phyloP scores from a whole-genome alignment of 805 yeast genomes.

The Metschnikowia corniflorae region DNA sequence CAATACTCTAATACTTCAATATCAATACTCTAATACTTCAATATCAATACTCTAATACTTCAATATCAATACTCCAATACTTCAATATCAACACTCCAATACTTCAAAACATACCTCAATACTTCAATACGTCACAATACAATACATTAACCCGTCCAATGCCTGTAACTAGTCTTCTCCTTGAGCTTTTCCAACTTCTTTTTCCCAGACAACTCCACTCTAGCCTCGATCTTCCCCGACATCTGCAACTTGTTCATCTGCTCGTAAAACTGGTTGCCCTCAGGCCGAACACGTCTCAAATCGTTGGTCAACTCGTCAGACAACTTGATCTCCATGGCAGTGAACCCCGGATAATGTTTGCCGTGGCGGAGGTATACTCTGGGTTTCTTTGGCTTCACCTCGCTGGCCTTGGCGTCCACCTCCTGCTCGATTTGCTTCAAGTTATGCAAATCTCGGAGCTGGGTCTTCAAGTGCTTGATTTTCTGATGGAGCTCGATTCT shows the following conservation, averaged over 20 bases:
- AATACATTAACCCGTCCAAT: no score
- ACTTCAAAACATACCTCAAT: no score
- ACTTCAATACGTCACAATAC: no score
- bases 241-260: constrained; percentile 79
- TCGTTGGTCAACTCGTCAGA: constrained; percentile 87
- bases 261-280: constrained; percentile 82
- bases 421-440: constrained; percentile 27
- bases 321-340: constrained; percentile 70
- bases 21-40: no score
- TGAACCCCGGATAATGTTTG: constrained; percentile 41
- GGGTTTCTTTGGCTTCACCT: constrained; percentile 22
- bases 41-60: no score
- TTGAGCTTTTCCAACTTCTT: constrained; percentile 72
- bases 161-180: constrained; percentile 91
- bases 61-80: no score
- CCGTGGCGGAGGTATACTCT: constrained; percentile 32
- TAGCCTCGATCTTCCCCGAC: constrained; percentile 81
- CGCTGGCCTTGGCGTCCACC: constrained; percentile 28
- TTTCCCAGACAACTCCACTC: no score
- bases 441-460: constrained; percentile 53
- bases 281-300: constrained; percentile 79
- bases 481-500: constrained; percentile 52
- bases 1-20: no score
- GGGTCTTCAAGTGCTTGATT: constrained; percentile 55
- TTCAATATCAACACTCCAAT: no score